Percentiles rank a stretch among this genome's conserved stretches.
Conservation (phyloP, 805 yeast species). For the Ogataea nonfermentans region DNA sequence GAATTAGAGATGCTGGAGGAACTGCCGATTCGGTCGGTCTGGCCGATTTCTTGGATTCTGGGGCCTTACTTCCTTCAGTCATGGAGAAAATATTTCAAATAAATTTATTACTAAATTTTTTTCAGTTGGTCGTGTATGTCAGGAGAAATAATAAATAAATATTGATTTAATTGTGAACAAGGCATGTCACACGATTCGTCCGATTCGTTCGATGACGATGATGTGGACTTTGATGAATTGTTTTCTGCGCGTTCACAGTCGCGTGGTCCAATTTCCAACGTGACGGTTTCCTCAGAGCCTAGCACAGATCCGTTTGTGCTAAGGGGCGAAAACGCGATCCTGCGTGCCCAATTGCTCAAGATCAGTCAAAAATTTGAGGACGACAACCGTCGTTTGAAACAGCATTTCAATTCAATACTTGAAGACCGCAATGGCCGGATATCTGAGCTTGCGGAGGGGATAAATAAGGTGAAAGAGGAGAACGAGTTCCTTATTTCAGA, state of each 20-base stretch:
- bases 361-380: constrained; percentile 37
- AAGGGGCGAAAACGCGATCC: constrained; percentile 77
- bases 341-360: constrained; percentile 60
- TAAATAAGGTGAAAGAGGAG: constrained; percentile 50
- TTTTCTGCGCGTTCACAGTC: constrained; percentile 14
- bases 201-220: constrained; percentile 35
- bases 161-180: not conserved
- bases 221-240: constrained; percentile 29
- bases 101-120: constrained; percentile 5
- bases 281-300: not conserved
- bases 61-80: constrained; percentile 14
- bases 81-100: constrained; percentile 6
- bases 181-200: constrained; percentile 20
- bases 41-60: constrained; percentile 32
- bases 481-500: constrained; percentile 54
- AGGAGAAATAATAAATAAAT: not conserved
- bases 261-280: not conserved
- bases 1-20: constrained; percentile 70
- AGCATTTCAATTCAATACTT: constrained; percentile 22
- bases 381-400: constrained; percentile 40
- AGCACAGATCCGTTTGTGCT: constrained; percentile 27
- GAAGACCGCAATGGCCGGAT: constrained; percentile 25
- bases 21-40: constrained; percentile 25
- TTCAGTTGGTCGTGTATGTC: constrained; percentile 11
- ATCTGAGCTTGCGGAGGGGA: constrained; percentile 30